phyloP scores from a whole-genome alignment of 176 grass and related monocot genomes.

The Oryza nivara region DNA sequence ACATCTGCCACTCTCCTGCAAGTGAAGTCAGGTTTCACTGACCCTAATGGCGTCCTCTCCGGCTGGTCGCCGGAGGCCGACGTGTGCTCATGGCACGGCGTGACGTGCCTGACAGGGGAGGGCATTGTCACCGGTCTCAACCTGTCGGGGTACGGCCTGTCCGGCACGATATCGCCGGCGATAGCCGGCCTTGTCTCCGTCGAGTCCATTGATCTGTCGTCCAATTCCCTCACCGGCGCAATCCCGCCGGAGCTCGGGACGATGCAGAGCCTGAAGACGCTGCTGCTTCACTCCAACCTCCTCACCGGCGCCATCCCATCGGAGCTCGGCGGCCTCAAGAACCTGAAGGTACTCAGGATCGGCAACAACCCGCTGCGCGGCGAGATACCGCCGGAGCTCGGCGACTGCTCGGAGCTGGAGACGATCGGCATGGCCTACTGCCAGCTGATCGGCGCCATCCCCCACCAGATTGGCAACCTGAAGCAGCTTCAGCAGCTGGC shows the following conservation, averaged over 20 bases:
- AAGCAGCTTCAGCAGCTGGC: slow-evolving; percentile 55
- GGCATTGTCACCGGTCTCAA: slow-evolving; percentile 64
- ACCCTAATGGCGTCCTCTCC: slow-evolving; percentile 58
- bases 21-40: slow-evolving; percentile 64
- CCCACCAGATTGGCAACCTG: slow-evolving; percentile 61
- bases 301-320: slow-evolving; percentile 67
- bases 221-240: slow-evolving; percentile 69
- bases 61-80: slow-evolving; percentile 60
- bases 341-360: slow-evolving; percentile 68
- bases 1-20: slow-evolving; percentile 50
- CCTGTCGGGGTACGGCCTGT: slow-evolving; percentile 61
- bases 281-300: slow-evolving; percentile 86
- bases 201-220: slow-evolving; percentile 81
- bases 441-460: slow-evolving; percentile 70
- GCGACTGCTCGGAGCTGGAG: slow-evolving; percentile 67
- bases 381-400: slow-evolving; percentile 67
- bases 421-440: slow-evolving; percentile 68
- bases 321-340: slow-evolving; percentile 75
- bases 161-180: slow-evolving; percentile 61
- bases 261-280: slow-evolving; percentile 66
- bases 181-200: slow-evolving; percentile 55
- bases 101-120: slow-evolving; percentile 50
- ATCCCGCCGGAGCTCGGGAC: slow-evolving; percentile 66
- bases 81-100: slow-evolving; percentile 74
- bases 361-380: slow-evolving; percentile 84